A percentile compares a stretch with the other conserved stretches of the same genome.
Conservation (phyloP, 257 asterid genomes). For the Fraxinus americana region DNA sequence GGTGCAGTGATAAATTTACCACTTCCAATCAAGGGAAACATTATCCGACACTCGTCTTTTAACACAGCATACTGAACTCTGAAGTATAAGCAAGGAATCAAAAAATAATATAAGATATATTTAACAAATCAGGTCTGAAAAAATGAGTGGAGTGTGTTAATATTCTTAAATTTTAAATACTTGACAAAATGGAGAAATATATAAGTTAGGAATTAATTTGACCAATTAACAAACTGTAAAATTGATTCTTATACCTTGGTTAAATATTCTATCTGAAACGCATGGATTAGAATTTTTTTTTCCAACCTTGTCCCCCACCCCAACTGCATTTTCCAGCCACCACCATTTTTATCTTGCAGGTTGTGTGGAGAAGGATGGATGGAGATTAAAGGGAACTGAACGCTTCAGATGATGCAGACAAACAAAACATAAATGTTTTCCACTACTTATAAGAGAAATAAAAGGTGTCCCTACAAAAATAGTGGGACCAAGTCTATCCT, state of each 20-base stretch:
- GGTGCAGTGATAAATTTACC: conserved; percentile 92
- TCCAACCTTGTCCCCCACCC: too few species aligned
- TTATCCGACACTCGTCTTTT: conserved; percentile 80
- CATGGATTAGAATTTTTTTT: too few species aligned
- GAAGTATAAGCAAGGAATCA: neutral
- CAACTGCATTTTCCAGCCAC: too few species aligned
- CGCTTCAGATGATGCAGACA: too few species aligned
- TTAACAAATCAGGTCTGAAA: neutral
- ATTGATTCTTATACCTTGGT: neutral
- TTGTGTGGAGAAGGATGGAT: too few species aligned
- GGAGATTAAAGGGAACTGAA: too few species aligned
- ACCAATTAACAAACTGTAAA: neutral
- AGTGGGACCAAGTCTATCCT: conserved; percentile 2
- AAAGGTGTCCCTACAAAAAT: neutral
- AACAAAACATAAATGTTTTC: neutral
- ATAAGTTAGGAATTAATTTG: neutral
- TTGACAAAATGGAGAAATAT: neutral
- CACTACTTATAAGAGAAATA: conserved; percentile 2
- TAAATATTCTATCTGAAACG: too few species aligned
- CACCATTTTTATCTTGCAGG: too few species aligned
- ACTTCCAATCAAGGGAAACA: conserved; percentile 92
- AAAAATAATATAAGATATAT: neutral
- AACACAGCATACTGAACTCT: conserved; percentile 71
- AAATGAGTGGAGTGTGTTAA: neutral
- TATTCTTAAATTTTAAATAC: neutral